A percentile compares a stretch with the other conserved stretches of the same genome.
These are phyloP conservation scores for Knufia fluminis DNA, from an alignment of 2,329 filamentous ascomycete species.

Conservation along the genomic window DNA sequence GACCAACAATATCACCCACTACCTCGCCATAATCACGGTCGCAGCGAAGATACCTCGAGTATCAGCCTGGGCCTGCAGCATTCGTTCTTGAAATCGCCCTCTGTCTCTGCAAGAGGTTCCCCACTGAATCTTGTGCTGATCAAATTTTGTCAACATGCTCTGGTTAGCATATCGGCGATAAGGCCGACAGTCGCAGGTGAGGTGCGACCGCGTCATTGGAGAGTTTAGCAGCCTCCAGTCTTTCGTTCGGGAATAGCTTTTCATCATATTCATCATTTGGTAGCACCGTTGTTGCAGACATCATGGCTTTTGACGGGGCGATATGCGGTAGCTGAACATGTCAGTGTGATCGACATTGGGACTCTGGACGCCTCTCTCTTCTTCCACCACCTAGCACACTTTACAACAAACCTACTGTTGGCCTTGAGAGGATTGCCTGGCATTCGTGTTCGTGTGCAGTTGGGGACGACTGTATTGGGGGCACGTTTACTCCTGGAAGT, in stretches of 20 bases:
- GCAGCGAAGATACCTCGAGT: too few species aligned
- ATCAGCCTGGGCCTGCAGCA: too few species aligned
- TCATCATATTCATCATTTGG: not conserved
- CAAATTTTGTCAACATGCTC: too few species aligned
- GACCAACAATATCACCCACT: too few species aligned
- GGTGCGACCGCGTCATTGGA: not conserved
- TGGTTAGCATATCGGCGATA: not conserved
- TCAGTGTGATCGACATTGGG: not conserved
- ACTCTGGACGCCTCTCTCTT: not conserved
- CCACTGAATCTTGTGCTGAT: too few species aligned
- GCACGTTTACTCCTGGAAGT: not conserved
- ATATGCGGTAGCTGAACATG: not conserved
- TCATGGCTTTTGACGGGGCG: not conserved
- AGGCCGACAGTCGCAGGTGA: not conserved
- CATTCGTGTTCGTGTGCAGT: not conserved
- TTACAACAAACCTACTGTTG: not conserved
- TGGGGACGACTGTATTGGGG: not conserved
- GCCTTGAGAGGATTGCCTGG: not conserved
- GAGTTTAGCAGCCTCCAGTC: not conserved
- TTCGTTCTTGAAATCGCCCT: too few species aligned
- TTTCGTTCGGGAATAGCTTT: not conserved
- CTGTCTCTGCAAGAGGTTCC: too few species aligned
- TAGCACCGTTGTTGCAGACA: not conserved
- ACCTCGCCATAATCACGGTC: too few species aligned
- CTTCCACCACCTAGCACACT: not conserved